Conservation (phyloP, 2,329 filamentous ascomycete genomes). For the Fonsecaea monophora region DNA sequence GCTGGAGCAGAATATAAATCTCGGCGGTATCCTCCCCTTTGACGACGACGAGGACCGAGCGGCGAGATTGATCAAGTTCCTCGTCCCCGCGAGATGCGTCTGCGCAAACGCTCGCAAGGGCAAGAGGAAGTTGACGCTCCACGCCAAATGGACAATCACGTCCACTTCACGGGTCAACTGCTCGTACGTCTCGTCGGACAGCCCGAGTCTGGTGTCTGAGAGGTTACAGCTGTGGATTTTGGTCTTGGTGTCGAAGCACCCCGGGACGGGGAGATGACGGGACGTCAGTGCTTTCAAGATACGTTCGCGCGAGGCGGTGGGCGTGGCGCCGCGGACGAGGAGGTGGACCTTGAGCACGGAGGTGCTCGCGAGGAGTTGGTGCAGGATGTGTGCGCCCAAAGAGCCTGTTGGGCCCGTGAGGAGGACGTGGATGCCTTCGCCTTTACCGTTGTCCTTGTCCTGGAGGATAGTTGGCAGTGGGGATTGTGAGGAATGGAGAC, state of each 20-base stretch:
- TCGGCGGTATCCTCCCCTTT: conserved; percentile 36
- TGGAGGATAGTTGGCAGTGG: too few relatives aligned
- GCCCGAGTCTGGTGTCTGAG: conserved; percentile 56
- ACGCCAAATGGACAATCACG: conserved; percentile 67
- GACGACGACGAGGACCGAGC: conserved; percentile 42
- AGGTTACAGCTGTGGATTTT: conserved; percentile 58
- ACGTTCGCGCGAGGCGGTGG: conserved; percentile 52
- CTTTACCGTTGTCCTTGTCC: too few relatives aligned
- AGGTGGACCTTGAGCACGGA: conserved; percentile 60
- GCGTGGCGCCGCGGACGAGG: conserved; percentile 59
- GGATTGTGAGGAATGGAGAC: background rate
- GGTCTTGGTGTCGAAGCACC: conserved; percentile 47
- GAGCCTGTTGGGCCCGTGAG: conserved; percentile 72
- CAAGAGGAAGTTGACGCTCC: conserved; percentile 70
- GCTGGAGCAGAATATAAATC: conserved; percentile 61
- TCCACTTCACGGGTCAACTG: conserved; percentile 54
- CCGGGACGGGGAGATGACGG: conserved; percentile 44
- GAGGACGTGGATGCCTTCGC: conserved; percentile 24
- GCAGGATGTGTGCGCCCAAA: conserved; percentile 65
- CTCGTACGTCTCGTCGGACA: conserved; percentile 52
- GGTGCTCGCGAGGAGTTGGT: conserved; percentile 48
- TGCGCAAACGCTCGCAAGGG: conserved; percentile 62
- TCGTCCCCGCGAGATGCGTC: conserved; percentile 59
- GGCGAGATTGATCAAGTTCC: conserved; percentile 57
- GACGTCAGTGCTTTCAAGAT: conserved; percentile 53